A percentile compares a stretch with the other conserved stretches of the same genome.
Evolutionary conservation across 495 filamentous ascomycete species (phyloP).

Genomic region (Aspergillus conjunctus): DNA sequence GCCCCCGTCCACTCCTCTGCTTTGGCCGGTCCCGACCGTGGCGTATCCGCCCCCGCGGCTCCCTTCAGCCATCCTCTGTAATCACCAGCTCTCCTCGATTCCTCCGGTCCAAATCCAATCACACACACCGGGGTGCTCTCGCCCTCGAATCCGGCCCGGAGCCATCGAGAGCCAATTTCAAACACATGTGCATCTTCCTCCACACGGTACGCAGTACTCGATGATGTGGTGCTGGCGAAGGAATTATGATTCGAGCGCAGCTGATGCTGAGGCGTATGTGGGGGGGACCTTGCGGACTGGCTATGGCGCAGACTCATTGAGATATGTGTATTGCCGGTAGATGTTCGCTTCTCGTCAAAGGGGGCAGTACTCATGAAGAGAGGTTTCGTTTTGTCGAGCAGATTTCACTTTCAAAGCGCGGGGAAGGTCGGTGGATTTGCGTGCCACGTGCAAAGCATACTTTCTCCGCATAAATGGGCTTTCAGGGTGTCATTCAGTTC

Average conservation of each 20-base stretch:
- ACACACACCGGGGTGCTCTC: conserved; percentile 73
- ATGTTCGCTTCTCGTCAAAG: neutral
- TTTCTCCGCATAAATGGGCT: conserved; percentile 8
- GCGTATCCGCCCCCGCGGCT: conserved; percentile 22
- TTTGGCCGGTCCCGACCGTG: conserved; percentile 34
- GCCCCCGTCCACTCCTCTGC: conserved; percentile 67
- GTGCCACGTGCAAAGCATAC: conserved; percentile 19
- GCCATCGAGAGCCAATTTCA: conserved; percentile 76
- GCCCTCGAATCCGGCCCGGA: conserved; percentile 84
- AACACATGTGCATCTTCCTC: conserved; percentile 85
- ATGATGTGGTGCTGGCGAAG: conserved; percentile 68
- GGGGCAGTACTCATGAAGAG: neutral
- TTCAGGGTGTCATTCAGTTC: neutral
- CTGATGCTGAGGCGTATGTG: conserved; percentile 43
- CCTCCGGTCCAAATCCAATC: conserved; percentile 69
- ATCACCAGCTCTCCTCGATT: conserved; percentile 79
- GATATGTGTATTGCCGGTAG: conserved; percentile 5
- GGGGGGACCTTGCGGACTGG: conserved; percentile 34
- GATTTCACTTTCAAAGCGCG: conserved; percentile 15
- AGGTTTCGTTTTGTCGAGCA: neutral
- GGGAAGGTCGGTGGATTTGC: conserved; percentile 19
- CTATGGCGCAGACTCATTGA: conserved; percentile 36
- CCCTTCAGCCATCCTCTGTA: conserved; percentile 67
- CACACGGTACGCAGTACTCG: conserved; percentile 68
- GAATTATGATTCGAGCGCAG: conserved; percentile 44